These are phyloP conservation scores for Neonothopanus nambi DNA, from an alignment of 1,284 basidiomycete species.

Conservation along the genomic window DNA sequence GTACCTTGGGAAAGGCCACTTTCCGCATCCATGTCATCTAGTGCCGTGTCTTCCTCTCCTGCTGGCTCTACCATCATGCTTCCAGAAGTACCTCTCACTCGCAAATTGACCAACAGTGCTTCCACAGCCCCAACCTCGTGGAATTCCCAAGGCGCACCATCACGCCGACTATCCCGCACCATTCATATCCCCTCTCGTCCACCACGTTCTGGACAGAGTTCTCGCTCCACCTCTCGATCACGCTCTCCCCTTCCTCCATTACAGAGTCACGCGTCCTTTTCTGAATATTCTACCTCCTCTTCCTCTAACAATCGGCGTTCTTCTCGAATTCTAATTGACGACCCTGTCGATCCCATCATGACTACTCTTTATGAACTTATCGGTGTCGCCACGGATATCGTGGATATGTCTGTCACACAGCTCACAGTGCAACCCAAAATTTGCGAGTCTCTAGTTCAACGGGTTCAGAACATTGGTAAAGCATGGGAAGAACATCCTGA, in stretches of 20 bases:
- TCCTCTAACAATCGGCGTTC: conserved; percentile 66
- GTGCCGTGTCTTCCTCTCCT: conserved; percentile 54
- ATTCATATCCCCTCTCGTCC: conserved; percentile 75
- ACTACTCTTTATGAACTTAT: conserved; percentile 91
- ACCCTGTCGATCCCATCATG: conserved; percentile 89
- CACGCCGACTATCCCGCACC: conserved; percentile 76
- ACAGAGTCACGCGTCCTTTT: conserved; percentile 61
- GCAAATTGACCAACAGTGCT: conserved; percentile 51
- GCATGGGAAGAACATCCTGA: conserved; percentile 98
- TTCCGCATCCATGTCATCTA: conserved; percentile 50
- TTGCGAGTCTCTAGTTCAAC: conserved; percentile 86
- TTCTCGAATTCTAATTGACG: conserved; percentile 73
- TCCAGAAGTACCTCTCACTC: conserved; percentile 62
- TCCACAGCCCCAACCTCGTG: conserved; percentile 52
- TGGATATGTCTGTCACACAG: conserved; percentile 85
- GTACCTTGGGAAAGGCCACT: conserved; percentile 67
- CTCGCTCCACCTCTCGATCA: conserved; percentile 95
- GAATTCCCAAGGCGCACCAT: conserved; percentile 55
- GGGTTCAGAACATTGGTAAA: conserved; percentile 88
- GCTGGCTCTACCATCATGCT: conserved; percentile 55
- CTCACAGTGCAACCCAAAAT: conserved; percentile 84
- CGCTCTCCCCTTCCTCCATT: conserved; percentile 89
- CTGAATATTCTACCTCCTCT: conserved; percentile 51
- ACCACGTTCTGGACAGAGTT: conserved; percentile 76
- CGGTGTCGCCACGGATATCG: conserved; percentile 91